phyloP scores from a whole-genome alignment of 2,329 filamentous ascomycete genomes.

The Chaetomiaceae sp. region DNA sequence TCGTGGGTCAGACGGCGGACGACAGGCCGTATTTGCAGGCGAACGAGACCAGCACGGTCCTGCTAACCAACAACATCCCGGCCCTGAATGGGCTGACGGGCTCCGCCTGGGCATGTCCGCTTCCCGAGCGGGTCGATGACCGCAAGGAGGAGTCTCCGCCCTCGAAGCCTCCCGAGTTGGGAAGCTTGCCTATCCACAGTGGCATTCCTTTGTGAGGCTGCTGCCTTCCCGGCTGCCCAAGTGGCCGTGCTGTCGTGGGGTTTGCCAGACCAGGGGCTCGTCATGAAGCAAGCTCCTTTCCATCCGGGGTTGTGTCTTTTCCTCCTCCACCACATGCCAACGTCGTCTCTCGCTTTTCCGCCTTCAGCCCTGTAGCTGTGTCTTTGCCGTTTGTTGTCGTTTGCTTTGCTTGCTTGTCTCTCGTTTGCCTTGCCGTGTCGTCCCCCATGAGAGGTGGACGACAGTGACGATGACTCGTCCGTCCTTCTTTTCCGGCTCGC shows the following conservation, averaged over 20 bases:
- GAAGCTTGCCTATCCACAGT: neutral
- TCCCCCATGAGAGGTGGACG: constrained; percentile 28
- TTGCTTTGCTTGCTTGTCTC: constrained; percentile 18
- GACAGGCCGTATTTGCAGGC: neutral
- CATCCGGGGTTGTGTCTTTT: constrained; percentile 17
- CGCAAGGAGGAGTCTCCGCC: neutral
- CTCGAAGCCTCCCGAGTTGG: neutral
- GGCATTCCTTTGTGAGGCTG: neutral
- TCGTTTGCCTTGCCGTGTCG: constrained; percentile 22
- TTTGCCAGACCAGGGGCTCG: constrained; percentile 1
- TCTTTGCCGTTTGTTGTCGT: constrained; percentile 20
- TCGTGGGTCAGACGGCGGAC: neutral
- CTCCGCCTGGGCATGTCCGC: constrained; percentile 1
- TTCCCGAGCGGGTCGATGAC: constrained; percentile 8
- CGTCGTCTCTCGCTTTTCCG: constrained; percentile 19
- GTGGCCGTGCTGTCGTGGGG: constrained; percentile 9
- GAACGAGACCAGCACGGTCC: neutral
- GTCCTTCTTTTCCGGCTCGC: constrained; percentile 22
- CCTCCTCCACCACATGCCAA: constrained; percentile 20
- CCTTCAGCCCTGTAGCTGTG: constrained; percentile 19
- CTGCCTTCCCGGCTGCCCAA: neutral
- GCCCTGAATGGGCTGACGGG: constrained; percentile 7
- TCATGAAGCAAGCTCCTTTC: constrained; percentile 13
- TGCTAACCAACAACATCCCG: neutral
- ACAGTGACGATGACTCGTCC: constrained; percentile 29